These are phyloP conservation scores for Colletotrichum karsti DNA, from an alignment of 2,329 filamentous ascomycete species.

Conservation along the genomic window DNA sequence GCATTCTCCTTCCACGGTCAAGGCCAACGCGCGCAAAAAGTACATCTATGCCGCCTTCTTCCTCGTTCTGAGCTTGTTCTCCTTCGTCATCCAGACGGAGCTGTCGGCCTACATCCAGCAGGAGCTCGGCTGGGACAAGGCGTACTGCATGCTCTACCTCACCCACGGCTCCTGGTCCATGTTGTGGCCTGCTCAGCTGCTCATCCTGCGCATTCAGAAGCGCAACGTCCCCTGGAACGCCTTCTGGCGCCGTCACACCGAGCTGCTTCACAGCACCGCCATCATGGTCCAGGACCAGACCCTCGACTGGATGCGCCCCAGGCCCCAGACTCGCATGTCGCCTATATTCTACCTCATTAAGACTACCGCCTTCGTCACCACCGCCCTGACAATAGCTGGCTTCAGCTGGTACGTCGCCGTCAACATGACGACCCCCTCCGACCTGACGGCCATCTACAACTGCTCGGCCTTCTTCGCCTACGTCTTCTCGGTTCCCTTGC, in stretches of 20 bases:
- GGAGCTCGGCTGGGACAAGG: slow-evolving; percentile 92
- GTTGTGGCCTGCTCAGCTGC: slow-evolving; percentile 86
- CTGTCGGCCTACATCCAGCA: slow-evolving; percentile 95
- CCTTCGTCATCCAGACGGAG: slow-evolving; percentile 95
- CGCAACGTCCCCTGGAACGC: slow-evolving; percentile 79
- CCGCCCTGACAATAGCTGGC: slow-evolving; percentile 86
- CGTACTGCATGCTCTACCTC: slow-evolving; percentile 99
- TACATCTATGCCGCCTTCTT: slow-evolving; percentile 91
- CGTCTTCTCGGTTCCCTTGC: slow-evolving; percentile 89
- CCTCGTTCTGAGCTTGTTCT: slow-evolving; percentile 81
- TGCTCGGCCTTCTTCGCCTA: slow-evolving; percentile 99
- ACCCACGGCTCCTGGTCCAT: slow-evolving; percentile 95
- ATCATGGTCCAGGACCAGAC: slow-evolving; percentile 88
- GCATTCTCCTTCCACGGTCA: slow-evolving; percentile 60
- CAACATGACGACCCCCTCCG: slow-evolving; percentile 89
- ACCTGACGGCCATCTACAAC: slow-evolving; percentile 98
- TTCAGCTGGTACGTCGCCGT: slow-evolving; percentile 97
- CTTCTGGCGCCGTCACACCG: slow-evolving; percentile 79
- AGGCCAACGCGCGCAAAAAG: slow-evolving; percentile 72
- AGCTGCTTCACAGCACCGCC: slow-evolving; percentile 60
- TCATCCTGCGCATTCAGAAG: slow-evolving; percentile 82
- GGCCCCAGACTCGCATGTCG: slow-evolving; percentile 44
- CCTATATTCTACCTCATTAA: slow-evolving; percentile 76
- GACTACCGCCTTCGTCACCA: slow-evolving; percentile 85
- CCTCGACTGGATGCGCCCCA: slow-evolving; percentile 67